Evolutionary conservation across 441 rosid genomes (phyloP).

Genomic region (Syzygium syzygioides): DNA sequence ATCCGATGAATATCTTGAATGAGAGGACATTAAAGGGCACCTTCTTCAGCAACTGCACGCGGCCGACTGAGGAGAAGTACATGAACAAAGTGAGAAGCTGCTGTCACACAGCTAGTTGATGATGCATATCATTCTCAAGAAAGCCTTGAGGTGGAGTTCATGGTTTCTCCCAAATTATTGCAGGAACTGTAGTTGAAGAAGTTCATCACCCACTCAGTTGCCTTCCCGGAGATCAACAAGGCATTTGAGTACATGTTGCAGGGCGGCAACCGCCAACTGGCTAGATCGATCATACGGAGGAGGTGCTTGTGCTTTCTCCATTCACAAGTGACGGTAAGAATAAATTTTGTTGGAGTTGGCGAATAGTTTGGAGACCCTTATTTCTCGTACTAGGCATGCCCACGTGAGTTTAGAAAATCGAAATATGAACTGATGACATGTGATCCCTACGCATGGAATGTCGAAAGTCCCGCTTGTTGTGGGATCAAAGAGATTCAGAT

Average conservation of each 20-base stretch:
- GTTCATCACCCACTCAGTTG: conserved; percentile 58
- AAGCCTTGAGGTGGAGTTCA: not conserved
- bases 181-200: conserved; percentile 80
- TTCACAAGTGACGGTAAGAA: not conserved
- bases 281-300: conserved; percentile 2
- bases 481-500: too few species aligned
- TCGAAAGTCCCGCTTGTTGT: too few species aligned
- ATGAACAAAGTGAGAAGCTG: not conserved
- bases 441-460: too few species aligned
- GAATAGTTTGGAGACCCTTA: too few species aligned
- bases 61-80: not conserved
- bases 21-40: conserved; percentile 3
- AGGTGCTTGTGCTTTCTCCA: not conserved
- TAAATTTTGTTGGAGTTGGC: not conserved
- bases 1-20: not conserved
- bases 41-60: not conserved
- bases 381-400: too few species aligned
- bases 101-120: not conserved
- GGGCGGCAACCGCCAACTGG: conserved; percentile 19
- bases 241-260: conserved; percentile 66
- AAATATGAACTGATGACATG: too few species aligned
- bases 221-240: conserved; percentile 71
- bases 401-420: too few species aligned
- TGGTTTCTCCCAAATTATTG: not conserved
- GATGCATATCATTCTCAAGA: not conserved